Conservation (phyloP, 2,329 filamentous ascomycete species). For the Grosmannia huntii region DNA sequence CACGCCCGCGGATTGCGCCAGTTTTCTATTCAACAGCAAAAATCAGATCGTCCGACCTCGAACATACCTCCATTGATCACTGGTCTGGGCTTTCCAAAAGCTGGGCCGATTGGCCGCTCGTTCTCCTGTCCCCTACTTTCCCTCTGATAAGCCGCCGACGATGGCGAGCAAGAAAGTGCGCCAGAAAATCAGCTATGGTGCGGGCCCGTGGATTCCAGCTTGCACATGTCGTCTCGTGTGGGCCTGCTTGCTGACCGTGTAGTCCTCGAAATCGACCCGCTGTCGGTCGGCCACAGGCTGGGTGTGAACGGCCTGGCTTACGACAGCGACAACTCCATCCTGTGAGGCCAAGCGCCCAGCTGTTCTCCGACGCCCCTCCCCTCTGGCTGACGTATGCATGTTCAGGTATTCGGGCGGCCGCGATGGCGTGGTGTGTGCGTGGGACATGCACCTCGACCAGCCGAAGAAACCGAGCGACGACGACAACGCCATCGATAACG, state of each 20-base stretch:
- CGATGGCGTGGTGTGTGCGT: constrained; percentile 91
- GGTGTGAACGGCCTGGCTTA: constrained; percentile 92
- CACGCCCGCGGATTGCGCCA: neutral
- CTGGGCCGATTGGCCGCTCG: neutral
- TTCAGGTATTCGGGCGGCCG: constrained; percentile 84
- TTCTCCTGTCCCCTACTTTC: neutral
- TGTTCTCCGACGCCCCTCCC: neutral
- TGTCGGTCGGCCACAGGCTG: constrained; percentile 70
- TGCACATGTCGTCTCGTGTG: neutral
- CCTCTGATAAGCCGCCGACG: constrained; percentile 8
- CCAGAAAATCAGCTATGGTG: constrained; percentile 56
- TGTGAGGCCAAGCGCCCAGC: constrained; percentile 46
- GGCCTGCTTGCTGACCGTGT: constrained; percentile 9
- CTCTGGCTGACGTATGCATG: neutral
- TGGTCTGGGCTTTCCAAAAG: neutral
- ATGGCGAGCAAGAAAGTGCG: constrained; percentile 51
- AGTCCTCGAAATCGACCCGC: constrained; percentile 45
- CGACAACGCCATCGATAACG: neutral
- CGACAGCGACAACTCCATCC: constrained; percentile 67
- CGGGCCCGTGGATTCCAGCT: neutral
- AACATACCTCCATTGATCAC: no score
- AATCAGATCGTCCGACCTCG: neutral
- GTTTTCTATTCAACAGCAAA: neutral
- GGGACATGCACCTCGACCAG: constrained; percentile 71
- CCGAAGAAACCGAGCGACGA: neutral